These are phyloP conservation scores for Saccharomyces paradoxus DNA, from an alignment of 805 yeast genomes.

Conservation along the genomic window DNA sequence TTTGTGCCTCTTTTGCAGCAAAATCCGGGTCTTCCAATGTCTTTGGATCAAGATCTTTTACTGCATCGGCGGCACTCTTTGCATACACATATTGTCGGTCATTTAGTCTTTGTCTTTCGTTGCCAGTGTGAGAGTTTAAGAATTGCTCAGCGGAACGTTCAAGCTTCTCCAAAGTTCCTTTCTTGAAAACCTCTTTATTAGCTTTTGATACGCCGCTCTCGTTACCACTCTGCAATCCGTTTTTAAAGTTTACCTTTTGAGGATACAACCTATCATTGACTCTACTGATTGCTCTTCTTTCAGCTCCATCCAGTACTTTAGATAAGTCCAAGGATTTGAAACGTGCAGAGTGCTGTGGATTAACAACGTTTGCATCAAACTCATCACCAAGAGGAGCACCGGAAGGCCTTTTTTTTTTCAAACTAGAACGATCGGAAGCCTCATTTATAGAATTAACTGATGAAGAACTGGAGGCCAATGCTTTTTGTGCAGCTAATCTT, in stretches of 20 bases:
- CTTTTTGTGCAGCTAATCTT: not conserved
- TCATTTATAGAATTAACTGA: not conserved
- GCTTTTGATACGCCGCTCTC: not conserved
- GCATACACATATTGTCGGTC: conserved; percentile 30
- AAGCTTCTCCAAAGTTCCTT: not conserved
- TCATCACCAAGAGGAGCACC: not conserved
- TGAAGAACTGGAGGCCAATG: not conserved
- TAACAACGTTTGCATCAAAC: not conserved
- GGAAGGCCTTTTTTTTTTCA: not conserved
- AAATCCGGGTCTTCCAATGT: conserved; percentile 34
- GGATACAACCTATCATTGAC: conserved; percentile 15
- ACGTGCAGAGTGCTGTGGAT: conserved; percentile 1
- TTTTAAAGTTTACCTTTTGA: not conserved
- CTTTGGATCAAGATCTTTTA: conserved; percentile 34
- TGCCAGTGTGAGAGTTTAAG: not conserved
- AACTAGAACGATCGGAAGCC: not conserved
- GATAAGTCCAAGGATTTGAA: conserved; percentile 17
- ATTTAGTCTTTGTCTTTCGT: not conserved
- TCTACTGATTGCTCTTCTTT: conserved; percentile 22
- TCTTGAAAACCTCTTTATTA: not conserved
- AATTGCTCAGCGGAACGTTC: not conserved
- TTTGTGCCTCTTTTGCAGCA: conserved; percentile 33
- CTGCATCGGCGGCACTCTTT: conserved; percentile 35
- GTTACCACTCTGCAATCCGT: not conserved
- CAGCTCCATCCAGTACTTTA: conserved; percentile 26